Evolutionary conservation across 176 grass and related monocot genomes (phyloP).

Genomic region (Carex parvula): DNA sequence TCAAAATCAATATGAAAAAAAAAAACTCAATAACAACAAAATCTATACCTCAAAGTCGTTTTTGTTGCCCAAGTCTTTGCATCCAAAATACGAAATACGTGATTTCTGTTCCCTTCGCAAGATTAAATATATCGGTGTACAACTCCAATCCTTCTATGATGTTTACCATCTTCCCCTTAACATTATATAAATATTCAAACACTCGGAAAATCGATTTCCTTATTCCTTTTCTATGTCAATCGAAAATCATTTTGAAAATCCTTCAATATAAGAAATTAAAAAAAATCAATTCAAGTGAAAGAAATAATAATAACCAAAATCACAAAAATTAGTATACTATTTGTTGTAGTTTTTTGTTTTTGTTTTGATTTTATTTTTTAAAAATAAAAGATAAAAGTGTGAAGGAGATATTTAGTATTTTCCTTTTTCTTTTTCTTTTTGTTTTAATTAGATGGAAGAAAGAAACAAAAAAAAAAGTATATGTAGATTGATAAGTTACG

Average conservation of each 20-base stretch:
- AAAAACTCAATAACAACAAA: neutral
- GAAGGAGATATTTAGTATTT: too few relatives aligned
- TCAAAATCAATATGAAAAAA: neutral
- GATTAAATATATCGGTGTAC: conserved; percentile 47
- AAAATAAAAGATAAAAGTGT: too few relatives aligned
- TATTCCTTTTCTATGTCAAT: neutral
- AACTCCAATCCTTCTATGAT: conserved; percentile 44
- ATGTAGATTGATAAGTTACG: too few relatives aligned
- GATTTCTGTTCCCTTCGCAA: conserved; percentile 36
- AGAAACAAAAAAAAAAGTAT: too few relatives aligned
- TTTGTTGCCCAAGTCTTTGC: conserved; percentile 34
- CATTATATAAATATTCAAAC: conserved; percentile 43
- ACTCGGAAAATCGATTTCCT: conserved; percentile 23
- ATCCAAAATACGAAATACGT: conserved; percentile 32
- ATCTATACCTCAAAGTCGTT: neutral
- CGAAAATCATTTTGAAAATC: neutral
- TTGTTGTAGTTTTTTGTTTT: too few relatives aligned
- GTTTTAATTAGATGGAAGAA: too few relatives aligned
- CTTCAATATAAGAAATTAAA: neutral
- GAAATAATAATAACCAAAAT: neutral
- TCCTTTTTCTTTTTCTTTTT: too few relatives aligned
- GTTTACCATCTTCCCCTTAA: conserved; percentile 27
- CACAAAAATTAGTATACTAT: neutral
- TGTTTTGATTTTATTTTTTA: too few relatives aligned
- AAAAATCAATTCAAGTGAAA: neutral